Evolutionary conservation across 83 land plant genomes (phyloP), one percentile per base, ranked within the genome.

Genomic region (Picea abies): DNA sequence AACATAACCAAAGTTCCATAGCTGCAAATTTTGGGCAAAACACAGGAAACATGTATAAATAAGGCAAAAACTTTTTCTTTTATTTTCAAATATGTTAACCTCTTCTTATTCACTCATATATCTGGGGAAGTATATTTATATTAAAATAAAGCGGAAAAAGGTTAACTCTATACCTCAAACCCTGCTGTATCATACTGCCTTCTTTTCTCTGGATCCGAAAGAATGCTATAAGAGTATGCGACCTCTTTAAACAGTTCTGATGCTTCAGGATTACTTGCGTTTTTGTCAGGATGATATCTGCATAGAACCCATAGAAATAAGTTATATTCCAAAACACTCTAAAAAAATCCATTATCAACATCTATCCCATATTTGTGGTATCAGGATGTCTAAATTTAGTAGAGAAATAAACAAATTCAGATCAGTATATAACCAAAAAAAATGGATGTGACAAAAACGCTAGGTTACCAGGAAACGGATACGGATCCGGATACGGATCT

Each of bases 271-370:
- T 93, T 97, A 73, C 88, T 91, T 5, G 88, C 92, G 87, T 97
- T 97, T 83, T 97, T 97, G 85, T 97, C 99, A 58, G 99, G 99
- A 83, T 97, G 99, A 83, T 93, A 95, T 90, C 99, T 97, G 88
- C 23, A 39, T 39, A 29, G 52, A 17, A 66, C 37, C n/a, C 19
- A 32, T 65, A 52, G 10, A 47, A 63, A 81, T 19, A 39, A 71
- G 49, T 19, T 20, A 71, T 71, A 37, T 9, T 71, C 47, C 76
- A 39, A 71, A 37, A 71, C 22, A 37, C 49, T 71, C 10, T 8
- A 16, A 39, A 32, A 32, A 39, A n/a, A 19, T 71, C 22, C 41
- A n/a, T 44, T 22, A 37, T 7, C 8, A 69, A 69, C 26, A 37
- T 71, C n/a, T 71, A 10, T 68, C 76, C 29, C 25, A 66, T 29